Percentiles rank a stretch among this genome's conserved stretches.
Evolutionary conservation across 2,329 filamentous ascomycete species (phyloP).

Genomic region (Clonostachys byssicola): DNA sequence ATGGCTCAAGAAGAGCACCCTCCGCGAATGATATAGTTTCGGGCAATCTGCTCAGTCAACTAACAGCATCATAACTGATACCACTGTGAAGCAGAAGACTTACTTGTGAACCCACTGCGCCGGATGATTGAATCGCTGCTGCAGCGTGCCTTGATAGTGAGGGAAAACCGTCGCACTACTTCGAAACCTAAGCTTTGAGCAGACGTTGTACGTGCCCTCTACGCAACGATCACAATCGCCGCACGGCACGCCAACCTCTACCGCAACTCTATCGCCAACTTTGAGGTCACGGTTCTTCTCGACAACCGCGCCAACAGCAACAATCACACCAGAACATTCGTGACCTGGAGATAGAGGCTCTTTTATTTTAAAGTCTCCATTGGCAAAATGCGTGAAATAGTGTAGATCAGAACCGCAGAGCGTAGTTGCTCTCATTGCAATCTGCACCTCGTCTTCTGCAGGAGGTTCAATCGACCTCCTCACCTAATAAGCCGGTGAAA

Average conservation of each 20-base stretch:
- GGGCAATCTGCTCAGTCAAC: not conserved
- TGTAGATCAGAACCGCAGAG: slow-evolving; percentile 56
- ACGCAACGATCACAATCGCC: slow-evolving; percentile 50
- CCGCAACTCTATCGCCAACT: slow-evolving; percentile 53
- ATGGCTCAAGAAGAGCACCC: slow-evolving; percentile 45
- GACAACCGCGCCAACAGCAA: slow-evolving; percentile 48
- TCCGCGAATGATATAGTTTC: slow-evolving; percentile 41
- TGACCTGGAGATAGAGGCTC: slow-evolving; percentile 41
- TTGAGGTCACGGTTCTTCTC: slow-evolving; percentile 32
- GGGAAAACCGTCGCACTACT: slow-evolving; percentile 54
- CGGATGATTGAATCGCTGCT: slow-evolving; percentile 54
- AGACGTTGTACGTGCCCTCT: slow-evolving; percentile 56
- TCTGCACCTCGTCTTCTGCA: slow-evolving; percentile 36
- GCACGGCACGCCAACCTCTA: slow-evolving; percentile 62
- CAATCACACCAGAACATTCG: slow-evolving; percentile 53
- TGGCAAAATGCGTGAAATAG: slow-evolving; percentile 53
- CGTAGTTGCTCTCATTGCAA: slow-evolving; percentile 48
- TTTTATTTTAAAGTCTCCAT: slow-evolving; percentile 49
- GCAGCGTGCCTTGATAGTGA: slow-evolving; percentile 52
- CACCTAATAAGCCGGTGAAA: no score
- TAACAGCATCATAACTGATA: not conserved
- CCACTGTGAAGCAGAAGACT: not conserved
- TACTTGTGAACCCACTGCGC: slow-evolving; percentile 49
- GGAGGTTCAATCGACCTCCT: not conserved
- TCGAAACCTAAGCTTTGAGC: slow-evolving; percentile 54